A percentile compares a stretch with the other conserved stretches of the same genome.
Evolutionary conservation across 2,329 filamentous ascomycete genomes (phyloP).

Genomic region (Beauveria bassiana): DNA sequence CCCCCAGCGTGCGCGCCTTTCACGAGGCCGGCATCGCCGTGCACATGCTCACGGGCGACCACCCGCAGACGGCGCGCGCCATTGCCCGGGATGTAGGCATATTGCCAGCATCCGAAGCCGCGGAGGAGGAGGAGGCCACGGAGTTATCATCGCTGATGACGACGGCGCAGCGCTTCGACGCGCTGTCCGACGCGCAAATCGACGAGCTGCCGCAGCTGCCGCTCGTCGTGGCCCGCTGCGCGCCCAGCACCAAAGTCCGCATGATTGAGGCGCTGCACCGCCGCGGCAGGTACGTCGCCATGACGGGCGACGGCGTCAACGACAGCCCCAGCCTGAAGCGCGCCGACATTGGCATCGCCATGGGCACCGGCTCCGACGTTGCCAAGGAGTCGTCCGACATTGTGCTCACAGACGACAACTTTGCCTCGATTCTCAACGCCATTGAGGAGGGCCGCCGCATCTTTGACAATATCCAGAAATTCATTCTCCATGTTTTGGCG

Average conservation of each 20-base stretch:
- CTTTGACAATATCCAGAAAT: conserved; percentile 66
- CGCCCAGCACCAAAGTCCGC: conserved; percentile 62
- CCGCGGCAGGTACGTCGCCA: conserved; percentile 53
- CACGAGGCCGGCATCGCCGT: conserved; percentile 52
- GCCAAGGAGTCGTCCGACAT: conserved; percentile 60
- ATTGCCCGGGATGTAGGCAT: conserved; percentile 56
- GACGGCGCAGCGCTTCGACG: conserved; percentile 57
- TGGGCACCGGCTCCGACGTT: conserved; percentile 62
- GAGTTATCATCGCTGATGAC: conserved; percentile 45
- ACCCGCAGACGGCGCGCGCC: conserved; percentile 51
- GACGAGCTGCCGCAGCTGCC: conserved; percentile 55
- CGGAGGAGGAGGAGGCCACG: conserved; percentile 32
- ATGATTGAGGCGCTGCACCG: conserved; percentile 70
- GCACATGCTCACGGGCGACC: conserved; percentile 60
- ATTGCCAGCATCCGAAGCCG: conserved; percentile 37
- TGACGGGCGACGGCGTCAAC: conserved; percentile 67
- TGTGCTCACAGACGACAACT: conserved; percentile 63
- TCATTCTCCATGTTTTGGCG: conserved; percentile 57
- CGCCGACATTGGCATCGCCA: conserved; percentile 63
- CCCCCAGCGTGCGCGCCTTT: conserved; percentile 44
- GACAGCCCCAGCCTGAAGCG: conserved; percentile 60
- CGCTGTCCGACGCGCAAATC: conserved; percentile 52
- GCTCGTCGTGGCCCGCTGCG: conserved; percentile 62
- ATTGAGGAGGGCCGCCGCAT: conserved; percentile 61
- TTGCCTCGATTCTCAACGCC: conserved; percentile 34